These are phyloP conservation scores for Hyphopichia wangnamkhiaoensis DNA, from an alignment of 1,139 yeast species.

Conservation along the genomic window DNA sequence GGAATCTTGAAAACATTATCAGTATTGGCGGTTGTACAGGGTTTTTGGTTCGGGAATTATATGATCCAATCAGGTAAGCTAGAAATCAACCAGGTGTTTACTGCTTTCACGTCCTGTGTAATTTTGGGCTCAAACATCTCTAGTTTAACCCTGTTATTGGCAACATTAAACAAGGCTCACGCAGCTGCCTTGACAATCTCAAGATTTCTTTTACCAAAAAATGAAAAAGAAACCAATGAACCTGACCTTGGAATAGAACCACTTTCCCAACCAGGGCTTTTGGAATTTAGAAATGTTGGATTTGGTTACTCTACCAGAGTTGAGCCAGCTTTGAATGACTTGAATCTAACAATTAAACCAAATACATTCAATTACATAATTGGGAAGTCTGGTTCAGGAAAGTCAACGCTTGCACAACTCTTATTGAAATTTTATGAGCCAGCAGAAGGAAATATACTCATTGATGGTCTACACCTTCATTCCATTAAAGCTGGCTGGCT, in stretches of 20 bases:
- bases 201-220: no score
- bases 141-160: constrained; percentile 51
- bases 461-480: constrained; percentile 55
- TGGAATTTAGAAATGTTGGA: constrained; percentile 51
- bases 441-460: constrained; percentile 60
- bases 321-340: constrained; percentile 44
- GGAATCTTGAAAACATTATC: constrained; percentile 59
- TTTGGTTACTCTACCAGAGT: constrained; percentile 66
- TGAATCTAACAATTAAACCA: constrained; percentile 46
- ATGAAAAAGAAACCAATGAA: neutral
- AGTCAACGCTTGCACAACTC: constrained; percentile 74
- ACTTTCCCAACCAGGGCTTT: constrained; percentile 38
- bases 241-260: no score
- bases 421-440: constrained; percentile 59
- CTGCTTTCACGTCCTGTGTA: constrained; percentile 82
- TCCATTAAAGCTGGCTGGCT: constrained; percentile 54
- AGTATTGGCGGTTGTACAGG: constrained; percentile 81
- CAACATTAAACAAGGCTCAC: constrained; percentile 60
- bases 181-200: constrained; percentile 54
- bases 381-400: constrained; percentile 91
- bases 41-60: constrained; percentile 84
- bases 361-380: constrained; percentile 61
- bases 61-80: constrained; percentile 56
- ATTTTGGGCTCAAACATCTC: constrained; percentile 63
- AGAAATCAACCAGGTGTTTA: constrained; percentile 63